Base-by-base conservation (phyloP, 208 protist genomes). In the Perkinsela sp. region DNA sequence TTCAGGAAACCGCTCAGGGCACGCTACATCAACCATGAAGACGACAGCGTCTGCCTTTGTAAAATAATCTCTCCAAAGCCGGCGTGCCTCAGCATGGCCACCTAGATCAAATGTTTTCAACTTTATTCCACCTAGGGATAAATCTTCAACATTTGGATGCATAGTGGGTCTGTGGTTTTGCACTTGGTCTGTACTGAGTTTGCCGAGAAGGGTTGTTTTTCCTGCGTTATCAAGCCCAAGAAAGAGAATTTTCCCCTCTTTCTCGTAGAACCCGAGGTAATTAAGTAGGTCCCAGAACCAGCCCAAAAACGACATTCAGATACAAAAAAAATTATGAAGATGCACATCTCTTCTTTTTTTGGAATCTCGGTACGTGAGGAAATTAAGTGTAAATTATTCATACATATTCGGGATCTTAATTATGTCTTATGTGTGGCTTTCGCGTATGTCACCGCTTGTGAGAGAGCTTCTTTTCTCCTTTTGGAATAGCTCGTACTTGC, bases 181-280 rank as follows among this genome's bases (percentile, higher is more conserved):
- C 0, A 93, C 81, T 70, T 93, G 84, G 66, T 90, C 86, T 0
- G 82, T 91, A 30, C 84, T 80, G 30, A 93, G 75, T 73, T 91
- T 93, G 30, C 96, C 94, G 16, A 99, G 79, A 0, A 99, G 81
- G 1, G 97, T 99, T 1, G 96, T 99, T 78, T 99, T 99, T 32
- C 97, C 97, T 1, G 97, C 97, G 80, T 99, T 98, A 79, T 99
- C 97, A 28, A 99, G 83, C 16, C 97, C 97, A 16, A 99, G 86
- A 78, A 99, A 99, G 1, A 99, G 80, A 66, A 99, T 95, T 73
- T 90, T 91, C 0, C 89, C 89, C 0, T 76, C 86, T 67, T 92
- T 91, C 75, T 87, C 89, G 32, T 77, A 82, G 40, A 90, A 73
- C 67, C 91, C 89, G 32, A 96, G 77, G 75, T 84, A 95, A 57